Percentiles rank a stretch among this genome's conserved stretches.
Conservation (phyloP, 768 basidiomycete species). For the Pleurotus sapidus region DNA sequence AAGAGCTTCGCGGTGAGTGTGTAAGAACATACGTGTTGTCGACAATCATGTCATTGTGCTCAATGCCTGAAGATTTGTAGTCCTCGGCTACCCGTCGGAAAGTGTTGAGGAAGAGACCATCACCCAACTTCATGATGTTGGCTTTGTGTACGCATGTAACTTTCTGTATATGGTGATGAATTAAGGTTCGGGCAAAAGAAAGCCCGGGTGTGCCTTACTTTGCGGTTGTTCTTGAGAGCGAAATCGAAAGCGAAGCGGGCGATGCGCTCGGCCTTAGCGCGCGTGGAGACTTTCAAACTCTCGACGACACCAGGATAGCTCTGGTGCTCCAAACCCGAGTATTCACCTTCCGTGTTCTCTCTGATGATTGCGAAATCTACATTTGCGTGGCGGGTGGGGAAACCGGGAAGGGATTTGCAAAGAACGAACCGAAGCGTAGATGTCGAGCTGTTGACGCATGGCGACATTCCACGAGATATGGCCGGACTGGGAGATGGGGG, state of each 20-base stretch:
- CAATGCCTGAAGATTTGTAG: conserved; percentile 90
- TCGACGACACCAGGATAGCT: conserved; percentile 98
- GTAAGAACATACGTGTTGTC: conserved; percentile 80
- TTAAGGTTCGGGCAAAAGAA: too few relatives aligned
- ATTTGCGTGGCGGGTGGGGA: conserved; percentile 92
- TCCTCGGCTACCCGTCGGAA: conserved; percentile 97
- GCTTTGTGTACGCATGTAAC: conserved; percentile 99
- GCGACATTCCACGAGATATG: conserved; percentile 99
- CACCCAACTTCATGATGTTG: conserved; percentile 99
- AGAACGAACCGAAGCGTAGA: conserved; percentile 98
- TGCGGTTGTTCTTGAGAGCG: conserved; percentile 96
- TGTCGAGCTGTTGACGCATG: conserved; percentile 99
- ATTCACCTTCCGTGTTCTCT: conserved; percentile 99
- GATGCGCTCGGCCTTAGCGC: conserved; percentile 94
- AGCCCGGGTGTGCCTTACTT: conserved; percentile 47
- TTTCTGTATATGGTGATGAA: conserved; percentile 54
- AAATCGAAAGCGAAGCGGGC: conserved; percentile 98
- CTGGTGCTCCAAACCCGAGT: conserved; percentile 97
- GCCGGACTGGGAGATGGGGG: conserved; percentile 92
- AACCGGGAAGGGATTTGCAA: conserved; percentile 96
- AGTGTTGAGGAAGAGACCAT: conserved; percentile 97
- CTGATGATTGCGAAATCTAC: conserved; percentile 99
- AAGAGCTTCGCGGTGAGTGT: background rate
- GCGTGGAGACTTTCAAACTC: conserved; percentile 94
- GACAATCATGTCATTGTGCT: conserved; percentile 97